Evolutionary conservation across 1,139 yeast species (phyloP).

Genomic region (Saccharomycopsis hybrid): DNA sequence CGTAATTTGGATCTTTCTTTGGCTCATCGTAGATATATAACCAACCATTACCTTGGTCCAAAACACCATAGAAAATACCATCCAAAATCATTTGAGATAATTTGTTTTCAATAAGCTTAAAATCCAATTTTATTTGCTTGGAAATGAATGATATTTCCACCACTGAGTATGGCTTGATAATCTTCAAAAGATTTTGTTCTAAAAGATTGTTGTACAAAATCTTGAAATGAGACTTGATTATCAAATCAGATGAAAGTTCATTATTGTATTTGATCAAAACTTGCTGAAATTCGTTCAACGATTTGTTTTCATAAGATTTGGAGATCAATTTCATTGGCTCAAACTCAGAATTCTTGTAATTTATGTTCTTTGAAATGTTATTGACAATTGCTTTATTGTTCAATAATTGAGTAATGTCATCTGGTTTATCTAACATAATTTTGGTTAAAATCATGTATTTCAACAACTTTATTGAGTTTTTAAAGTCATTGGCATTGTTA

Average conservation of each 20-base stretch:
- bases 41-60: slow-evolving; percentile 99
- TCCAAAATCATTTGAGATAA: slow-evolving; percentile 95
- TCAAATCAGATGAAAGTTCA: slow-evolving; percentile 80
- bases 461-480: slow-evolving; percentile 67
- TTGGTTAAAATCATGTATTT: slow-evolving; percentile 91
- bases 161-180: slow-evolving; percentile 92
- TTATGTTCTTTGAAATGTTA: slow-evolving; percentile 60
- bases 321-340: slow-evolving; percentile 97
- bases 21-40: slow-evolving; percentile 87
- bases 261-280: slow-evolving; percentile 63
- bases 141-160: slow-evolving; percentile 90
- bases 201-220: slow-evolving; percentile 88
- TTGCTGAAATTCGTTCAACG: slow-evolving; percentile 82
- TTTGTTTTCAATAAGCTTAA: slow-evolving; percentile 89
- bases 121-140: slow-evolving; percentile 78
- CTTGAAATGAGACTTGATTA: slow-evolving; percentile 86
- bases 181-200: slow-evolving; percentile 88
- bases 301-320: slow-evolving; percentile 81
- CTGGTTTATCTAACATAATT: slow-evolving; percentile 84
- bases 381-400: slow-evolving; percentile 75
- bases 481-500: slow-evolving; percentile 51
- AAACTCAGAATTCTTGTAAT: slow-evolving; percentile 35
- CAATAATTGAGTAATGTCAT: slow-evolving; percentile 75
- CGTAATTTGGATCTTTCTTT: slow-evolving; percentile 81
- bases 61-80: slow-evolving; percentile 87